phyloP scores from a whole-genome alignment of 2,329 filamentous ascomycete genomes.

The Aureobasidium subglaciale region DNA sequence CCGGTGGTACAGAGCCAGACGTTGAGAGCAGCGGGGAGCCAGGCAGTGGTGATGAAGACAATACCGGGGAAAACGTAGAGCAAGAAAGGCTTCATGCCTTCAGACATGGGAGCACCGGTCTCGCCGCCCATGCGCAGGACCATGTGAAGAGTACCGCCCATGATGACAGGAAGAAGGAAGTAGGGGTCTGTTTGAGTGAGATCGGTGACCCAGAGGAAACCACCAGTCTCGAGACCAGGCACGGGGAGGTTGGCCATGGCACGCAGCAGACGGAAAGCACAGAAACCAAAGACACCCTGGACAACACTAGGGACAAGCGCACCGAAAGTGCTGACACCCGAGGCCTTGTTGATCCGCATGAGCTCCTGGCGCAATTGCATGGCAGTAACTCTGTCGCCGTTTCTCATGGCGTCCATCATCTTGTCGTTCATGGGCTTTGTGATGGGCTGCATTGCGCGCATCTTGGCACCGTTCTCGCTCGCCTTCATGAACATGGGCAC shows the following conservation, averaged over 20 bases:
- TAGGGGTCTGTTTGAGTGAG: constrained; percentile 70
- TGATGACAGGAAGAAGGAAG: constrained; percentile 58
- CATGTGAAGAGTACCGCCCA: constrained; percentile 28
- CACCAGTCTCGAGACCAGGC: constrained; percentile 65
- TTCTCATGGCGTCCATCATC: constrained; percentile 40
- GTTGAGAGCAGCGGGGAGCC: constrained; percentile 52
- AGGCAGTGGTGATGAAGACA: constrained; percentile 47
- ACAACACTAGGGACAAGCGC: constrained; percentile 50
- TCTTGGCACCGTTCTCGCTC: constrained; percentile 55
- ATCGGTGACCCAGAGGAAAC: constrained; percentile 71
- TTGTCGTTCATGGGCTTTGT: constrained; percentile 50
- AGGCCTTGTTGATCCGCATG: constrained; percentile 42
- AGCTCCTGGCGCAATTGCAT: constrained; percentile 45
- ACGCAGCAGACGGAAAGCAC: constrained; percentile 69
- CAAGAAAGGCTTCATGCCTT: constrained; percentile 34
- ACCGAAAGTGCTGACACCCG: constrained; percentile 48
- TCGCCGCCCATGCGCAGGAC: constrained; percentile 43
- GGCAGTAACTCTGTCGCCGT: constrained; percentile 42
- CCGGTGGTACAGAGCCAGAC: constrained; percentile 52
- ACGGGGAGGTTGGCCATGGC: constrained; percentile 74
- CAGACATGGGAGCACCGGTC: constrained; percentile 32
- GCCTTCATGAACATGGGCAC: constrained; percentile 59
- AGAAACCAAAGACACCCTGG: constrained; percentile 67
- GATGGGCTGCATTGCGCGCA: constrained; percentile 54
- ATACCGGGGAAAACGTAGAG: constrained; percentile 46